Evolutionary conservation across 768 basidiomycete genomes (phyloP).

Genomic region (Lactifluus rugatus): DNA sequence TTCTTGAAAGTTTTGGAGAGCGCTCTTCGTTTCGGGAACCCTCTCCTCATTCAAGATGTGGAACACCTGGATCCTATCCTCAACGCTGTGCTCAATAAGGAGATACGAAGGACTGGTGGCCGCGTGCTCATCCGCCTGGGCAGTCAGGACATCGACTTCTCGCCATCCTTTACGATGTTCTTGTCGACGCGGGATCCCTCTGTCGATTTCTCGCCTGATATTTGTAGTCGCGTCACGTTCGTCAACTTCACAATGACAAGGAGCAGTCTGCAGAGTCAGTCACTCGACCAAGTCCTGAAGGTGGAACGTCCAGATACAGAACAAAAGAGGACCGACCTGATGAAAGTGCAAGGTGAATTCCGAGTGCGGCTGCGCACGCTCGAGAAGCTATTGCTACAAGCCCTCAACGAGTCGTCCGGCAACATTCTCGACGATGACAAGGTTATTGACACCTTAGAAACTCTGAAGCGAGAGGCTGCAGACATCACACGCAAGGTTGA

Average conservation of each 20-base stretch:
- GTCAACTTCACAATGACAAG: slow-evolving; percentile 99
- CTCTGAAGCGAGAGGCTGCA: slow-evolving; percentile 90
- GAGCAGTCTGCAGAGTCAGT: slow-evolving; percentile 96
- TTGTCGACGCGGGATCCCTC: slow-evolving; percentile 95
- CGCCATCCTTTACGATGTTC: slow-evolving; percentile 99
- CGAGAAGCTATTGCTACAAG: slow-evolving; percentile 87
- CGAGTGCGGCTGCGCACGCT: slow-evolving; percentile 82
- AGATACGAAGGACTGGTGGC: slow-evolving; percentile 91
- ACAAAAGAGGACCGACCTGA: slow-evolving; percentile 87
- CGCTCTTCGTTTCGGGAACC: slow-evolving; percentile 97
- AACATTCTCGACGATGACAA: slow-evolving; percentile 99
- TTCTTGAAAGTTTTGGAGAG: slow-evolving; percentile 98
- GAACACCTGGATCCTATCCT: slow-evolving; percentile 96
- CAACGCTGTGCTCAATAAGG: slow-evolving; percentile 94
- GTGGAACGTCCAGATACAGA: slow-evolving; percentile 97
- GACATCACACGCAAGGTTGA: slow-evolving; percentile 94
- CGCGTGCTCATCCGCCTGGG: slow-evolving; percentile 95
- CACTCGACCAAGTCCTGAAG: slow-evolving; percentile 92
- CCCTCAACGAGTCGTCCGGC: slow-evolving; percentile 91
- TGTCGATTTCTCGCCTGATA: slow-evolving; percentile 95
- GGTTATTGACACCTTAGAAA: slow-evolving; percentile 93
- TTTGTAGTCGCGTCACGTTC: slow-evolving; percentile 93
- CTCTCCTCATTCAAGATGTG: slow-evolving; percentile 94
- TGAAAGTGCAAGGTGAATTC: slow-evolving; percentile 99
- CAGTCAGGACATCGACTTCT: slow-evolving; percentile 98